These are phyloP conservation scores for Globisporangium ultimum DNA, from an alignment of 352 stramenopile species.

Conservation along the genomic window DNA sequence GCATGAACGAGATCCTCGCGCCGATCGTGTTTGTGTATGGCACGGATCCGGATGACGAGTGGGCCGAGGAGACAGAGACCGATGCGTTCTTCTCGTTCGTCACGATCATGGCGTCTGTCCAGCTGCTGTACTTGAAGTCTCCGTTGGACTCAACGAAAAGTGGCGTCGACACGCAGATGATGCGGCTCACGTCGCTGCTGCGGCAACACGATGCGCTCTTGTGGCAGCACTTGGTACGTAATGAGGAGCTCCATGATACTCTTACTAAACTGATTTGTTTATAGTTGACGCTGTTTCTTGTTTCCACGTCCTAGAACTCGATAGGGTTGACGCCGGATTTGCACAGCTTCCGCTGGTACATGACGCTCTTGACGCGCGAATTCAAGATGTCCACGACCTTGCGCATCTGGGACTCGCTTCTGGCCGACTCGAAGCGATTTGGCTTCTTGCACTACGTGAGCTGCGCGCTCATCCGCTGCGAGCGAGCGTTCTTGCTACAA, in stretches of 20 bases:
- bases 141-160: constrained; percentile 41
- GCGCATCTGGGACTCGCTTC: constrained; percentile 58
- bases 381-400: constrained; percentile 57
- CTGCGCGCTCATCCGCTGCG: constrained; percentile 48
- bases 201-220: constrained; percentile 58
- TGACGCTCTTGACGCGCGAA: constrained; percentile 55
- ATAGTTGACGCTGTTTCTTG: constrained; percentile 4
- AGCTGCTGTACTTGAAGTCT: constrained; percentile 40
- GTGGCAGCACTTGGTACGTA: constrained; percentile 63
- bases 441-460: constrained; percentile 70
- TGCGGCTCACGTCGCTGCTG: constrained; percentile 37
- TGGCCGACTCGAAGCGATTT: constrained; percentile 59
- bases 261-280: not conserved
- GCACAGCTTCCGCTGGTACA: constrained; percentile 77
- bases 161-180: constrained; percentile 59
- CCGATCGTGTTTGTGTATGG: constrained; percentile 81
- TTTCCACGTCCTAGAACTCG: constrained; percentile 38
- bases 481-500: constrained; percentile 31
- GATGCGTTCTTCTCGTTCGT: constrained; percentile 55
- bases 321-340: constrained; percentile 54
- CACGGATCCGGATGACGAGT: constrained; percentile 34
- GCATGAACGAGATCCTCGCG: constrained; percentile 94
- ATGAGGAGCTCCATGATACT: not conserved
- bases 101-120: constrained; percentile 43
- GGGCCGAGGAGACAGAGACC: constrained; percentile 36